phyloP scores from a whole-genome alignment of 495 filamentous ascomycete species.

The Bombardia bombarda region DNA sequence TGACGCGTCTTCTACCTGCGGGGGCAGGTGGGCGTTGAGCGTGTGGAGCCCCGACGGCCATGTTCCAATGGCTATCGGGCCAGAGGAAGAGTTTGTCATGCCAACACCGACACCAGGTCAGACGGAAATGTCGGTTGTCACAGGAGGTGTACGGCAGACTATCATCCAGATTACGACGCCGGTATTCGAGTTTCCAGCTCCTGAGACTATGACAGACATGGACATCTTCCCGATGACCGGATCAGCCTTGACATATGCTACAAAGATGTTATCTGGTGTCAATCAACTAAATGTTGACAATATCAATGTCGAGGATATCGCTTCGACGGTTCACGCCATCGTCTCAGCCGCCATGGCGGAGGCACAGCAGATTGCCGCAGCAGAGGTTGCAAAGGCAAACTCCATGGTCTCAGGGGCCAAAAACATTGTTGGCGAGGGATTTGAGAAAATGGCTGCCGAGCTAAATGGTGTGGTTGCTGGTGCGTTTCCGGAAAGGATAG shows the following conservation, averaged over 20 bases:
- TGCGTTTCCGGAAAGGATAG: conserved; percentile 6
- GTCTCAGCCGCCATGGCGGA: conserved; percentile 11
- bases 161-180: conserved; percentile 10
- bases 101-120: conserved; percentile 12
- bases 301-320: conserved; percentile 10
- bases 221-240: background rate
- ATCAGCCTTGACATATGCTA: background rate
- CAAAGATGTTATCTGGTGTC: background rate
- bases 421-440: conserved; percentile 6
- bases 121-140: conserved; percentile 6
- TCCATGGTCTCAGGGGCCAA: conserved; percentile 11
- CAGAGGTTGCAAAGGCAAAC: conserved; percentile 9
- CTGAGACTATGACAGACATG: background rate
- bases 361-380: conserved; percentile 10
- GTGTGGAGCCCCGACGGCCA: conserved; percentile 29
- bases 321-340: conserved; percentile 10
- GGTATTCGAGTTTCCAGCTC: conserved; percentile 12
- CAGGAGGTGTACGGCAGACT: conserved; percentile 13
- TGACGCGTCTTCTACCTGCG: conserved; percentile 29
- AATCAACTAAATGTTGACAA: background rate
- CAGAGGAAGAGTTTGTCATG: conserved; percentile 7
- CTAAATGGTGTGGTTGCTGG: conserved; percentile 6
- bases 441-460: conserved; percentile 6
- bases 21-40: conserved; percentile 30
- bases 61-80: conserved; percentile 8